Evolutionary conservation across 805 yeast genomes (phyloP), one percentile per base, ranked within the genome.

Genomic region (Blastobotrys peoriensis): DNA sequence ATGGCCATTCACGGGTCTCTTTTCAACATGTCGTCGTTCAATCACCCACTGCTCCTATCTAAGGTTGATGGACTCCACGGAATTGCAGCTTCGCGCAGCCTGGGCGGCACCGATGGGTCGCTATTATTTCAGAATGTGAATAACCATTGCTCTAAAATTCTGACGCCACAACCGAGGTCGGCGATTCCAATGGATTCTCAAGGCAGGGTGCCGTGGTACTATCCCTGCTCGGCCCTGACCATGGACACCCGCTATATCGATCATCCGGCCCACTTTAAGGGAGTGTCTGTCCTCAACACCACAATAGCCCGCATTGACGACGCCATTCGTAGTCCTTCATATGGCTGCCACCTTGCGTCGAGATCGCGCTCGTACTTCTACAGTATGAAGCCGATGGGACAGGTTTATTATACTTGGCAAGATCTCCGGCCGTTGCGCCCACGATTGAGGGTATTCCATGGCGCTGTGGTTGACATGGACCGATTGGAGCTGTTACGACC

Each of bases 61-160:
- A 18, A 13, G 3, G 37, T n/a, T n/a, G 16, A 16, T 2, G 34
- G 19, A 16, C 33, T 3, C 44, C 43, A 76, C 13, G 30, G 30
- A 27, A 74, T 74, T 59, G 89, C 86, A 6, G 89, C 27, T 2
- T 19, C 17, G 16, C 44, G 20, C 6, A 21, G 3, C 41, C 44
- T 19, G 25, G 47, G 89, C 39, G 74, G 78, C 46, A 53, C 52
- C 36, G 68, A 64, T 41, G 64, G 53, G 3, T 54, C 91, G 2
- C 81, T 88, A 52, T 67, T 89, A 50, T 89, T 88, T 62, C 97
- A 89, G 63, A 89, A 88, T 62, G 95, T 89, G 36, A 88, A 88
- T 60, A 96, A 96, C 17, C 80, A 89, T 61, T 91, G 98, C 68
- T 81, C 78, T 62, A 81, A 79, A 30, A 66, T 89, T 41, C 83